These are phyloP conservation scores for Microsporum audouinii DNA, from an alignment of 2,329 filamentous ascomycete species.

Conservation along the genomic window DNA sequence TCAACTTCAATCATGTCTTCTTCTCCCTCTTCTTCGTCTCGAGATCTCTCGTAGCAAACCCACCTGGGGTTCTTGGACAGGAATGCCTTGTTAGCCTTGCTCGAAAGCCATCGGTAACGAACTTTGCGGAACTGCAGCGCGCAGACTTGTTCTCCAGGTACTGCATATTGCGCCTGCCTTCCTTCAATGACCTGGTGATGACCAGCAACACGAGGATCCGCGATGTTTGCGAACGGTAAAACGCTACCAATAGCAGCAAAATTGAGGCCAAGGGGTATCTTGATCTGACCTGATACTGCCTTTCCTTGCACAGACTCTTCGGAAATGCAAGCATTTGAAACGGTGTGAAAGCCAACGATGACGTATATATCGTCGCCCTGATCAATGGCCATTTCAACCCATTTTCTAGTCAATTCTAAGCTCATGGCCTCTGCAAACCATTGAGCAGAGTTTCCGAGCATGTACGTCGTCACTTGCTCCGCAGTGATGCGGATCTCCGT, in stretches of 20 bases:
- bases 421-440: background rate
- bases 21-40: background rate
- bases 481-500: background rate
- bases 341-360: background rate
- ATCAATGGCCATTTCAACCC: background rate
- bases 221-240: background rate
- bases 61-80: background rate
- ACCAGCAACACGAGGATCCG: background rate
- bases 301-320: background rate
- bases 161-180: background rate
- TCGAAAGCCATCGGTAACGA: background rate
- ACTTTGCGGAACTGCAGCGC: background rate
- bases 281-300: background rate
- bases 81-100: background rate
- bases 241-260: background rate
- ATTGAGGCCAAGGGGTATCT: background rate
- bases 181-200: background rate
- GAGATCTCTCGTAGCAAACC: background rate
- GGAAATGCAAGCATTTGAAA: background rate
- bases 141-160: background rate
- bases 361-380: background rate
- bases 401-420: background rate
- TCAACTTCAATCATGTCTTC: background rate
- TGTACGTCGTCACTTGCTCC: background rate
- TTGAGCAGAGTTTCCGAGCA: background rate